Evolutionary conservation across 164 flowering plant genomes (phyloP).

Genomic region (Tinospora cordifolia): DNA sequence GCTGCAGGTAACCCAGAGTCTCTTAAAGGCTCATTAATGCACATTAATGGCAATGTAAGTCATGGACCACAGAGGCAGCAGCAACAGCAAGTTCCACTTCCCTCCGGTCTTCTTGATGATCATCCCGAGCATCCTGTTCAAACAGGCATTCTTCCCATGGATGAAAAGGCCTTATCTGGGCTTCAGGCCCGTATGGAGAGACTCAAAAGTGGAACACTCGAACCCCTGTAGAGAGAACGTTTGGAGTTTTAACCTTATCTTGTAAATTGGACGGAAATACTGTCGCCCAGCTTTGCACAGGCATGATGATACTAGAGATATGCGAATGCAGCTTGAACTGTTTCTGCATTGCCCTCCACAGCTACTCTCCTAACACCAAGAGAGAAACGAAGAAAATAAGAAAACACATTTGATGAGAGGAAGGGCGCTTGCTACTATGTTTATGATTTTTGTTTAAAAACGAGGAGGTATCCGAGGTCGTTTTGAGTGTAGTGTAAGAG

Average conservation of each 20-base stretch:
- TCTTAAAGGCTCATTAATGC: slow-evolving; percentile 35
- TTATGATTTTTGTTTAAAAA: not conserved
- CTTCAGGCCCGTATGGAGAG: slow-evolving; percentile 99
- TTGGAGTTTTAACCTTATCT: not conserved
- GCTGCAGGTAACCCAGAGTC: slow-evolving; percentile 58
- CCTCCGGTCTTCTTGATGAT: slow-evolving; percentile 27
- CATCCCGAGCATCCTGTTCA: slow-evolving; percentile 35
- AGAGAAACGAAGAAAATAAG: not conserved
- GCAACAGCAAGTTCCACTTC: slow-evolving; percentile 27
- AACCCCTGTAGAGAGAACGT: slow-evolving; percentile 32
- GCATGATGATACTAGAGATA: not conserved
- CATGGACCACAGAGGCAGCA: slow-evolving; percentile 34
- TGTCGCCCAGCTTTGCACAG: not conserved
- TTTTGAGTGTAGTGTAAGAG: not conserved
- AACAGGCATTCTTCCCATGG: slow-evolving; percentile 72
- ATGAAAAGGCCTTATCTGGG: slow-evolving; percentile 90
- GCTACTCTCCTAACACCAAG: not conserved
- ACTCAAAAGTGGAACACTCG: slow-evolving; percentile 80
- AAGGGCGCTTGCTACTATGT: not conserved
- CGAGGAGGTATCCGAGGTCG: not conserved
- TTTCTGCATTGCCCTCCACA: not conserved
- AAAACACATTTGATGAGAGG: not conserved
- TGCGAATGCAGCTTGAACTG: not conserved
- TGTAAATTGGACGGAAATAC: not conserved
- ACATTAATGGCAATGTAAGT: slow-evolving; percentile 40